Base-by-base conservation (phyloP, 257 asterid species). In the Solanum rostratum region DNA sequence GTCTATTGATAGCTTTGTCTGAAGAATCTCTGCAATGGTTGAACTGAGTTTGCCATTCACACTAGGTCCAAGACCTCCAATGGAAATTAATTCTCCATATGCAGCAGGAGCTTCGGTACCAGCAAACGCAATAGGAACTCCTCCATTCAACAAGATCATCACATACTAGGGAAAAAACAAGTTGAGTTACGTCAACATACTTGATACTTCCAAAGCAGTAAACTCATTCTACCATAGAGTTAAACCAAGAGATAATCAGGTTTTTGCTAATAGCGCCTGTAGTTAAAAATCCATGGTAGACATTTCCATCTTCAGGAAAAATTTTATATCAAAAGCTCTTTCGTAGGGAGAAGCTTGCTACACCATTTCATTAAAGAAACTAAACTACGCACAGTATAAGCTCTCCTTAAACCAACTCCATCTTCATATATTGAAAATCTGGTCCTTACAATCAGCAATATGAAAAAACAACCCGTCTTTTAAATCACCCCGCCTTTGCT, bases 21-120 rank as follows among this genome's bases (percentile, higher is more conserved):
- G 89, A 81, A 95, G 93, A 85, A 94, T 95, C 87, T 95, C 99
- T 6, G 98, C 97, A 85, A 96, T 90, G 66, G 94, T 90, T n/a
- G 97, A 93, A 81, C 99, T 95, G 22, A 93, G 93, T 85, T 95
- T 95, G 49, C 91, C 93, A 80, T 96, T 93, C 70, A 92, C 93
- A 49, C 90, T 83, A 1, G 97, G 96, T 49, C 88, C 91, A 18
- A 96, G 95, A 12, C 98, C 97, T 3, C 99, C 99, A 50, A 96
- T 95, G 85, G 99, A 96, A 86, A 93, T 91, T 71, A 96, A 81
- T 79, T 96, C 98, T 52, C 93, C 98, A 41, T 93, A 96, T 5
- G 99, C 99, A 86, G 99, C 96, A 37, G 98, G 98, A 88, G 94
- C 98, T 86, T 96, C 99, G 6, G 93, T 93, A 63, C 95, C 97